These are phyloP conservation scores for Aegilops umbellulata DNA, from an alignment of 176 grass and related monocot genomes.

Conservation along the genomic window DNA sequence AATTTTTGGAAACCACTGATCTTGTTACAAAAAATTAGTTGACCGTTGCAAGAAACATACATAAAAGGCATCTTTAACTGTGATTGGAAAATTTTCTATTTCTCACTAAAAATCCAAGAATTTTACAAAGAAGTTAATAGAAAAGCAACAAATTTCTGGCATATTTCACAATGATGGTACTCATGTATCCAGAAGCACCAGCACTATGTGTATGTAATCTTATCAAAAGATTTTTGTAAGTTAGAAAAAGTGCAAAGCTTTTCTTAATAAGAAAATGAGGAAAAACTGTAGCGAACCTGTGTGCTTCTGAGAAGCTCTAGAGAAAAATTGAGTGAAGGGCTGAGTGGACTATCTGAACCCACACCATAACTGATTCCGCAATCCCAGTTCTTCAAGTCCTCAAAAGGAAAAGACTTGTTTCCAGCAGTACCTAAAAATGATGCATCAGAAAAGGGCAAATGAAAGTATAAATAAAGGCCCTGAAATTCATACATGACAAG, in stretches of 20 bases:
- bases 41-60: neutral
- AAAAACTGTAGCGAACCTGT: slow-evolving; percentile 41
- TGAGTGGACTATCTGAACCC: slow-evolving; percentile 71
- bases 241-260: neutral
- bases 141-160: neutral
- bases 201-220: neutral
- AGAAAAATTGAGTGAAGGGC: slow-evolving; percentile 83
- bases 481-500: neutral
- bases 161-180: neutral
- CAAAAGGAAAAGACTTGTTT: slow-evolving; percentile 48
- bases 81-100: neutral
- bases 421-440: slow-evolving; percentile 16
- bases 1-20: neutral
- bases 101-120: neutral
- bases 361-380: slow-evolving; percentile 76
- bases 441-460: neutral
- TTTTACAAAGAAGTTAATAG: neutral
- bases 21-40: neutral
- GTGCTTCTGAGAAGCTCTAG: slow-evolving; percentile 71
- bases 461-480: neutral
- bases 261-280: neutral
- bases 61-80: neutral
- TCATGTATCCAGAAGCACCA: neutral
- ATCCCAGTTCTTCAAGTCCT: slow-evolving; percentile 79
- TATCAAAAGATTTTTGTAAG: neutral